A percentile compares a stretch with the other conserved stretches of the same genome.
phyloP scores from a whole-genome alignment of 495 filamentous ascomycete species.

The Neurospora sp. region DNA sequence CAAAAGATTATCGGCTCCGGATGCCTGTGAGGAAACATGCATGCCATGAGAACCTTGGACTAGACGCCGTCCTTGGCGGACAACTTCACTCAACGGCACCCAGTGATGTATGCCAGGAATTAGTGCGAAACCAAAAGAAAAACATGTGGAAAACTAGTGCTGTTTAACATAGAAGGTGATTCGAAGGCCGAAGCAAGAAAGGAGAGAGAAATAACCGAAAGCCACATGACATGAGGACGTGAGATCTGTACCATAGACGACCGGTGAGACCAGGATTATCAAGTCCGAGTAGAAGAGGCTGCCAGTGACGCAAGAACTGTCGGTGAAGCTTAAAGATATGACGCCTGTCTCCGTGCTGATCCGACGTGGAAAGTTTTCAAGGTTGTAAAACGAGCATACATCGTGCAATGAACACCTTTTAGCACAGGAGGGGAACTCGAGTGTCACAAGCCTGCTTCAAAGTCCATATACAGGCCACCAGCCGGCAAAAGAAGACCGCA shows the following conservation, averaged over 20 bases:
- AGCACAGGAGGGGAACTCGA: background rate
- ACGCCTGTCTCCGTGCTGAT: too few species aligned
- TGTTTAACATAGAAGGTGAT: background rate
- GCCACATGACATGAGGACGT: background rate
- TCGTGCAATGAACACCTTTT: too few species aligned
- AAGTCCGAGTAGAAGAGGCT: background rate
- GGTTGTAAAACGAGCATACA: too few species aligned
- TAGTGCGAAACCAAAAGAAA: background rate
- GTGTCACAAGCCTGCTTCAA: background rate
- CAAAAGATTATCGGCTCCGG: too few species aligned
- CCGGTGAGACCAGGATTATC: background rate
- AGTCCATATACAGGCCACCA: background rate
- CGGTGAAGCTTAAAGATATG: too few species aligned
- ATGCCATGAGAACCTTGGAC: background rate
- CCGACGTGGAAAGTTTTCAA: too few species aligned
- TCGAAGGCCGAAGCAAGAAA: background rate
- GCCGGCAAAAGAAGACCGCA: background rate
- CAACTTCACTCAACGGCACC: background rate
- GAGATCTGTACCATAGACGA: background rate
- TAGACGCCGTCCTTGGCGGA: background rate
- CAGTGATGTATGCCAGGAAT: background rate
- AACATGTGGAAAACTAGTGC: background rate
- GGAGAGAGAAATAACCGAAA: background rate
- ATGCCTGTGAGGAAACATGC: background rate
- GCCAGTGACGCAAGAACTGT: background rate